Conservation (phyloP, 1,284 basidiomycete species). For the Chondrostereum purpureum region DNA sequence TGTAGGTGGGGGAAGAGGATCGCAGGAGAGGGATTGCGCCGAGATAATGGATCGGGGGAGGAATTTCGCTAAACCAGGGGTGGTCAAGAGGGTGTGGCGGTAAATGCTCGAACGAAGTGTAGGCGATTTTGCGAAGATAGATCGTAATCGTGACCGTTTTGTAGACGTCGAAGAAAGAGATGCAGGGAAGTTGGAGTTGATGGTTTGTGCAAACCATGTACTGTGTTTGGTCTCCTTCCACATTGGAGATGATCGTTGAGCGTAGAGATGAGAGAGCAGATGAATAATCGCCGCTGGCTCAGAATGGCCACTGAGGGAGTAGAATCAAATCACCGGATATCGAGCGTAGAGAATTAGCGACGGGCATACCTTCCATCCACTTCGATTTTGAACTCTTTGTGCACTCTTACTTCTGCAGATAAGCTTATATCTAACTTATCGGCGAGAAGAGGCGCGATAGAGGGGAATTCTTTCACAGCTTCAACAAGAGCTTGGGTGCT, state of each 20-base stretch:
- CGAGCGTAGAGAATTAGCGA: conserved; percentile 1
- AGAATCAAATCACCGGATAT: conserved; percentile 10
- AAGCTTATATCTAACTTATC: conserved; percentile 76
- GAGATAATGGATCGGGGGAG: conserved; percentile 51
- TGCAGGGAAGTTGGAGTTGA: conserved; percentile 33
- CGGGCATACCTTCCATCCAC: conserved; percentile 53
- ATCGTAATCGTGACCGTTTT: conserved; percentile 26
- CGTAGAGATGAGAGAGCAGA: conserved; percentile 83
- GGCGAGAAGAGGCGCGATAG: conserved; percentile 72
- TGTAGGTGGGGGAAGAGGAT: conserved; percentile 71
- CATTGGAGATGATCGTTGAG: conserved; percentile 62
- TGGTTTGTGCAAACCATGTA: conserved; percentile 64
- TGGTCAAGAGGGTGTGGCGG: conserved; percentile 54
- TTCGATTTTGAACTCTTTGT: conserved; percentile 62
- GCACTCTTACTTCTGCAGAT: conserved; percentile 48
- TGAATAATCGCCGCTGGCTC: conserved; percentile 44
- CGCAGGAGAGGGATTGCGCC: conserved; percentile 61
- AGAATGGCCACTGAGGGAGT: conserved; percentile 28
- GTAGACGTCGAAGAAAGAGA: conserved; percentile 29
- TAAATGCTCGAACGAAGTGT: conserved; percentile 51
- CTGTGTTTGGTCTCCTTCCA: conserved; percentile 74
- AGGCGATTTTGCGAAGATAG: conserved; percentile 25
- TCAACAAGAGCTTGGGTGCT: conserved; percentile 64
- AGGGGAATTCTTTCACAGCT: conserved; percentile 74
- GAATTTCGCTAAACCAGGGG: conserved; percentile 53